phyloP scores from a whole-genome alignment of 768 basidiomycete genomes.

The Glaciozyma martinii region DNA sequence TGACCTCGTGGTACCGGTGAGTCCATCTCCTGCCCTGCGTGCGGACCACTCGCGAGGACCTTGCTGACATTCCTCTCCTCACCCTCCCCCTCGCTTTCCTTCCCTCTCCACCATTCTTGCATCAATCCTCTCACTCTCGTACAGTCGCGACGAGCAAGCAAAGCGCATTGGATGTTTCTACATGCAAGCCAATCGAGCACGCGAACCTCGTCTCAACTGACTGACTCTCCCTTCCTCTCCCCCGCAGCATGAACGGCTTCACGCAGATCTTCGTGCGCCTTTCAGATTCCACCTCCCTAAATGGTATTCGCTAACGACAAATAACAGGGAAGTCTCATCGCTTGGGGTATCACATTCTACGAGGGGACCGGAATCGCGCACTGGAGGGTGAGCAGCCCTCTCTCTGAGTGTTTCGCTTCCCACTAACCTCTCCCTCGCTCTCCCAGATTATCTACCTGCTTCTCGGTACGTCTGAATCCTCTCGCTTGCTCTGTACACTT shows the following conservation, averaged over 20 bases:
- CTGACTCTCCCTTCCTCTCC: not conserved
- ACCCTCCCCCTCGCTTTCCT: constrained; percentile 37
- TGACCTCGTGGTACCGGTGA: not conserved
- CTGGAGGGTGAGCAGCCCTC: constrained; percentile 45
- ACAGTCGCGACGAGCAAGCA: constrained; percentile 60
- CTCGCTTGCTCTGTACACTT: constrained; percentile 6
- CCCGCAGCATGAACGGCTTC: not conserved
- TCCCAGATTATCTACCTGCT: constrained; percentile 16
- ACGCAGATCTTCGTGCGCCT: not conserved
- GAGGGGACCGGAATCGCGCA: constrained; percentile 47
- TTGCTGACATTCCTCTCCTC: not conserved
- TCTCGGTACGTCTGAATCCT: not conserved
- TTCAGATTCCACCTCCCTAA: not conserved
- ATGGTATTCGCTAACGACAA: too few relatives aligned
- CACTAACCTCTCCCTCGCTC: too few relatives aligned
- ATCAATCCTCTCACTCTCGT: constrained; percentile 52
- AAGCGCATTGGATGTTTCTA: constrained; percentile 59
- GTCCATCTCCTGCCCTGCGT: not conserved
- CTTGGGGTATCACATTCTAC: constrained; percentile 53
- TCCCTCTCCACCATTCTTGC: not conserved
- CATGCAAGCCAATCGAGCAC: constrained; percentile 47
- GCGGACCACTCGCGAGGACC: not conserved
- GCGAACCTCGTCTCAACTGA: constrained; percentile 11
- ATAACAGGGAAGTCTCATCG: constrained; percentile 50
- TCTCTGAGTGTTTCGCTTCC: not conserved